phyloP scores from a whole-genome alignment of 805 yeast genomes.

The Kuraishia piskuri region DNA sequence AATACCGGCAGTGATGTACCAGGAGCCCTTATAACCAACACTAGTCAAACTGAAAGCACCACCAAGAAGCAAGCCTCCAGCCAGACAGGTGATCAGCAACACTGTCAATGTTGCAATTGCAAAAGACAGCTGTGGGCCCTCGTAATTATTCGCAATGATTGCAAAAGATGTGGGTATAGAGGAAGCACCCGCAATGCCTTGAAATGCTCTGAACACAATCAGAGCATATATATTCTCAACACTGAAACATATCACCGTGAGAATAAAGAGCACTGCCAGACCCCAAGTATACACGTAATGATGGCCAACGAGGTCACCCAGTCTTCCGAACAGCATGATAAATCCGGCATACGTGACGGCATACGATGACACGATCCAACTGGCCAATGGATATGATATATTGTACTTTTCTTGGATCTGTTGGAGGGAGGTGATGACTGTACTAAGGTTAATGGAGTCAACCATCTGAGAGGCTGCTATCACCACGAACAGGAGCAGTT shows the following conservation, averaged over 20 bases:
- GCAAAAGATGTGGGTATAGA: constrained; percentile 26
- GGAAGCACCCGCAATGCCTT: constrained; percentile 27
- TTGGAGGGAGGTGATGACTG: constrained; percentile 4
- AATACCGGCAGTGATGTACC: constrained; percentile 28
- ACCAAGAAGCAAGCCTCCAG: constrained; percentile 32
- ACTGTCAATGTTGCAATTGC: constrained; percentile 20
- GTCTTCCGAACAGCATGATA: constrained; percentile 26
- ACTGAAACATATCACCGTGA: not conserved
- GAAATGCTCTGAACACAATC: constrained; percentile 27
- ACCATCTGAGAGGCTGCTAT: not conserved
- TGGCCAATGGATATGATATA: constrained; percentile 2
- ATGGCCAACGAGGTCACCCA: constrained; percentile 26
- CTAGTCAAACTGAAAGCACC: constrained; percentile 31
- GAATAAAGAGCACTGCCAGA: constrained; percentile 14
- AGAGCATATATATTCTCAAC: constrained; percentile 17
- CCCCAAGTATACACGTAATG: constrained; percentile 17
- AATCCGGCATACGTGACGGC: constrained; percentile 27
- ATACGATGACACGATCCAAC: constrained; percentile 27
- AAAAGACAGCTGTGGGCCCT: constrained; percentile 16
- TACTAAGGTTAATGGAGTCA: constrained; percentile 7
- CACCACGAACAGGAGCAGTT: not conserved
- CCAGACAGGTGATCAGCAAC: constrained; percentile 22
- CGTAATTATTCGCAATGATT: constrained; percentile 20
- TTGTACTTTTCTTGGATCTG: constrained; percentile 1
- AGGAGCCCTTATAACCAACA: constrained; percentile 30